Conservation (phyloP, 2,329 filamentous ascomycete species). For the Aureobasidium musti region DNA sequence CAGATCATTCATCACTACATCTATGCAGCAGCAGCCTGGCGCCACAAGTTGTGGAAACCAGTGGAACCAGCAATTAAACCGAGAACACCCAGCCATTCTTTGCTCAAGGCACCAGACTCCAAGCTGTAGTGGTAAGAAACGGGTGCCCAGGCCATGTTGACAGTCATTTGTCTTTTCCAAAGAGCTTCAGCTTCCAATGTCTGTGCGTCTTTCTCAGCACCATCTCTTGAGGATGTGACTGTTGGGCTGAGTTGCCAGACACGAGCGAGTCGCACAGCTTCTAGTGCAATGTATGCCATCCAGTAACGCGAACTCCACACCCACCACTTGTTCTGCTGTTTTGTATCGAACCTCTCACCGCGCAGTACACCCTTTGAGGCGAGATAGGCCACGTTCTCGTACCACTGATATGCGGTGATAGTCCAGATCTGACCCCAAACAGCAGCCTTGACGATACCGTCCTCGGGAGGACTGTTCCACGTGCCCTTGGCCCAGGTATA, state of each 20-base stretch:
- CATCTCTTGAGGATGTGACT: constrained; percentile 40
- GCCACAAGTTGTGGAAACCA: constrained; percentile 31
- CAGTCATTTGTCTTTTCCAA: constrained; percentile 31
- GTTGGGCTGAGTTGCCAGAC: constrained; percentile 46
- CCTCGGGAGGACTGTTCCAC: constrained; percentile 44
- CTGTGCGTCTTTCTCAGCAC: constrained; percentile 48
- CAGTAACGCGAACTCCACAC: constrained; percentile 78
- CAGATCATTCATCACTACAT: neutral
- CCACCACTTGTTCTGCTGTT: constrained; percentile 61
- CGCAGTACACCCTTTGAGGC: constrained; percentile 68
- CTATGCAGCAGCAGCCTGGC: constrained; percentile 9
- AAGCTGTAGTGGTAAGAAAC: constrained; percentile 32
- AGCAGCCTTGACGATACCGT: constrained; percentile 54
- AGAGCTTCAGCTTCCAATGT: constrained; percentile 34
- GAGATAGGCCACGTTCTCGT: constrained; percentile 84
- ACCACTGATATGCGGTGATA: constrained; percentile 70
- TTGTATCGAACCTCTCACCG: constrained; percentile 37
- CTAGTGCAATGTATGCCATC: constrained; percentile 73
- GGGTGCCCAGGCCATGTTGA: constrained; percentile 31
- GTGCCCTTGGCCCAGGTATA: constrained; percentile 63
- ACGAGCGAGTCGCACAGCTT: constrained; percentile 65
- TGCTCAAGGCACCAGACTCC: constrained; percentile 29
- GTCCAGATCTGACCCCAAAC: constrained; percentile 68
- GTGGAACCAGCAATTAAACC: constrained; percentile 29
- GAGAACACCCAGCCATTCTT: constrained; percentile 29